These are phyloP conservation scores for Pythium pectinolyticum DNA, from an alignment of 352 stramenopile species.

Conservation along the genomic window DNA sequence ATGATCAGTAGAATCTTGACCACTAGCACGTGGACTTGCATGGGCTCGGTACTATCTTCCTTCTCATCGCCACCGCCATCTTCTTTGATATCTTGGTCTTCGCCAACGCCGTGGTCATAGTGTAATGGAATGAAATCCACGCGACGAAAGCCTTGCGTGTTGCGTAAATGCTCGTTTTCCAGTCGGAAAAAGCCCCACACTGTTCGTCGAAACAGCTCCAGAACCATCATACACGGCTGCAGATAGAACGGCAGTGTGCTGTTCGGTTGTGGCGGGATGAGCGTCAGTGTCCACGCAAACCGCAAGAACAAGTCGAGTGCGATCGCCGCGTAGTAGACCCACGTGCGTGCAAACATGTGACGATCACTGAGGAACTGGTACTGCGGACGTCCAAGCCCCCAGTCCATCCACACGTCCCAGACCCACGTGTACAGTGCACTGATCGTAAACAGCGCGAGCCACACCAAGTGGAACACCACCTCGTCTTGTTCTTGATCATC, in stretches of 20 bases:
- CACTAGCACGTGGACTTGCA: constrained; percentile 35
- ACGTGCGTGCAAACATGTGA: constrained; percentile 83
- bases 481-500: too few species aligned
- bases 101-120: constrained; percentile 74
- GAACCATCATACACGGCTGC: constrained; percentile 83
- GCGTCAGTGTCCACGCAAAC: constrained; percentile 80
- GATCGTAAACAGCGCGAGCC: constrained; percentile 77
- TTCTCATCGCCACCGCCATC: constrained; percentile 42
- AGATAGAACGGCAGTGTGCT: constrained; percentile 69
- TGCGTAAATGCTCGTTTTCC: constrained; percentile 86
- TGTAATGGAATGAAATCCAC: constrained; percentile 85
- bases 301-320: constrained; percentile 75
- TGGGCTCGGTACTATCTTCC: constrained; percentile 28
- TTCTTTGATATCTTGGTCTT: too few species aligned
- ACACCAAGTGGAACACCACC: constrained; percentile 56
- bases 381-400: constrained; percentile 74
- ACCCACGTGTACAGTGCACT: constrained; percentile 82
- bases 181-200: constrained; percentile 88
- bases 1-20: constrained; percentile 43
- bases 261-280: constrained; percentile 68
- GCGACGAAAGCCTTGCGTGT: constrained; percentile 80
- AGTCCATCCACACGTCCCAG: constrained; percentile 89
- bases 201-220: constrained; percentile 84
- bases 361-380: constrained; percentile 76
- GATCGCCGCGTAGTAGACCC: constrained; percentile 82